A percentile compares a stretch with the other conserved stretches of the same genome.
Evolutionary conservation across 441 rosid species (phyloP).

Genomic region (Adansonia grandidieri): DNA sequence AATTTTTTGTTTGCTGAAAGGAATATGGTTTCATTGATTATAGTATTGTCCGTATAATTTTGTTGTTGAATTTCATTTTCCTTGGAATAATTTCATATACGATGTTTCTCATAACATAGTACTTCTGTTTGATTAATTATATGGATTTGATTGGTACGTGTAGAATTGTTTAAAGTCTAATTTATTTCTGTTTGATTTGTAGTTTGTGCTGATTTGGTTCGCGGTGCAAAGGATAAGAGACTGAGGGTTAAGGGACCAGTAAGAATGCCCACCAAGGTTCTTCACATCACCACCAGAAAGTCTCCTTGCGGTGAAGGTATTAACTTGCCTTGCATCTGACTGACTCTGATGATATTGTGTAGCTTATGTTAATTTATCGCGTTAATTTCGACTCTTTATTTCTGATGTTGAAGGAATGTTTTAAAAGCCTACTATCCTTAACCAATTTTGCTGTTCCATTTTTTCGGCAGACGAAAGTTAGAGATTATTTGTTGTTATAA

Average conservation of each 20-base stretch:
- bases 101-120: not conserved
- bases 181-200: conserved; percentile 10
- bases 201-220: conserved; percentile 81
- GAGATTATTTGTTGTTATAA: not conserved
- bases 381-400: not conserved
- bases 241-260: conserved; percentile 87
- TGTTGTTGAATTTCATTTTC: not conserved
- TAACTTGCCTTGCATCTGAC: not conserved
- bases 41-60: not conserved
- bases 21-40: not conserved
- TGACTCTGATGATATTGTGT: not conserved
- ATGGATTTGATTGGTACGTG: not conserved
- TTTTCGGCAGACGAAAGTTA: not conserved
- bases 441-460: not conserved
- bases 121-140: not conserved
- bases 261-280: conserved; percentile 86
- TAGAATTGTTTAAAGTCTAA: conserved; percentile 10
- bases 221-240: conserved; percentile 83
- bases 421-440: not conserved
- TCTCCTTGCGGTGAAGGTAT: conserved; percentile 93
- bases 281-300: conserved; percentile 76
- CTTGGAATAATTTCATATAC: not conserved
- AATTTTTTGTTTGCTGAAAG: not conserved
- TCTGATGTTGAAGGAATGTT: not conserved
- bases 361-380: not conserved